Conservation (phyloP, 2,329 filamentous ascomycete genomes). For the Ciborinia camelliae region DNA sequence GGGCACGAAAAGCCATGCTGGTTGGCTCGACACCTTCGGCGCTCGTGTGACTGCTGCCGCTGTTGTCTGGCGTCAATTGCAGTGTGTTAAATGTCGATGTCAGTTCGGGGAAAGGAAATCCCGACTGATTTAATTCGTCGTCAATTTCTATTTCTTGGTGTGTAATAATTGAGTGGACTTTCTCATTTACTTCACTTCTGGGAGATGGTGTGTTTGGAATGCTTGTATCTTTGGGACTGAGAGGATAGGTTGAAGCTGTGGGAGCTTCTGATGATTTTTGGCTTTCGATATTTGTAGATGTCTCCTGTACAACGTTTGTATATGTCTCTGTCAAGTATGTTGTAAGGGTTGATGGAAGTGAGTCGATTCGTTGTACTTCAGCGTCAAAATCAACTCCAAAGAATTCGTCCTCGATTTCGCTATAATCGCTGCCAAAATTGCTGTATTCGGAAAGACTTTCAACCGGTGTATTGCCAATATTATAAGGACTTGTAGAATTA, state of each 20-base stretch:
- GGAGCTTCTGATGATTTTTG: constrained; percentile 25
- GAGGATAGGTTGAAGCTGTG: constrained; percentile 30
- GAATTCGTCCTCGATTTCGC: constrained; percentile 36
- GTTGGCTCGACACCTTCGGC: constrained; percentile 32
- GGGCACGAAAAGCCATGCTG: constrained; percentile 27
- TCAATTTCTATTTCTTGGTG: constrained; percentile 29
- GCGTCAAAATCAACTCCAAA: constrained; percentile 38
- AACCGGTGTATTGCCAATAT: constrained; percentile 30
- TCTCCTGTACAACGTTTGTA: constrained; percentile 24
- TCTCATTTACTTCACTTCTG: constrained; percentile 26
- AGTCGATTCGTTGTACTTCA: constrained; percentile 32
- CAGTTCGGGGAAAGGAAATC: constrained; percentile 20
- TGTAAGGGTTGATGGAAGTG: constrained; percentile 19
- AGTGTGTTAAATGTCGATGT: constrained; percentile 23
- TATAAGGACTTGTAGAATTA: constrained; percentile 35
- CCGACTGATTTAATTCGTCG: constrained; percentile 25
- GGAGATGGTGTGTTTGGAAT: constrained; percentile 33
- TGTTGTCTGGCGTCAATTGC: constrained; percentile 37
- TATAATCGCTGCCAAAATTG: constrained; percentile 35
- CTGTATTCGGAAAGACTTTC: constrained; percentile 35
- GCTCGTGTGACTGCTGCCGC: constrained; percentile 37
- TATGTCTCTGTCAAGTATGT: constrained; percentile 25
- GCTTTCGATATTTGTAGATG: constrained; percentile 21
- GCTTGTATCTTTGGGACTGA: constrained; percentile 34
- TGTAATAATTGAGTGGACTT: constrained; percentile 24